Evolutionary conservation across 2,329 filamentous ascomycete species (phyloP), one percentile per base, ranked within the genome.

Genomic region (Paecilomyces niveus): DNA sequence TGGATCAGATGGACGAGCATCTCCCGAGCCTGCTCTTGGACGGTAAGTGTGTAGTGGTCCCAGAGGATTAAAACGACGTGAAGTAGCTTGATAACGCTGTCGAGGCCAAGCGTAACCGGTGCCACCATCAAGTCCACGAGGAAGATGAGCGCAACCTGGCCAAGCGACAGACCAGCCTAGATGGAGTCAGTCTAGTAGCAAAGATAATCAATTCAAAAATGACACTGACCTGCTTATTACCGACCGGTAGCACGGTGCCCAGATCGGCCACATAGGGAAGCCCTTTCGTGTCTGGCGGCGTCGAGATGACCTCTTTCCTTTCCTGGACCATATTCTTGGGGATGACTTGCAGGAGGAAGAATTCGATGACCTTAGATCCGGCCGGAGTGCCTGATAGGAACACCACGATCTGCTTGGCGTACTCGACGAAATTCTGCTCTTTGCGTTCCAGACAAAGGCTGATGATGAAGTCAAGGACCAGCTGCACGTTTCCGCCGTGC

Each of bases 1-100:
- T 99, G 94, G 53, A 99, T 95, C 18, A 99, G 82, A 77, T 99
- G 94, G 1, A 99, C 92, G 15, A 99, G 83, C 92, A 99, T 96
- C 74, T 99, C 94, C 54, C 92, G 86, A 31, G 95, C 92, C 73
- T 99, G 93, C 65, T 97, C 94, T 72, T 97, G 93, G 1, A 99
- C 94, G 10, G 97, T 84, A 2, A 90, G 86, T 1, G 90, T 96
- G 68, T 99, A 97, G 68, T 97, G 93, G 71, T 99, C 95, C 94
- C 94, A 99, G 1, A 97, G 83, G 3, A 97, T 91, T 11, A 93
- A 87, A 4, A 97, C 88, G 8, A 96, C 90, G 72, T 99, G 94
- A 13, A 99, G 79, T 21, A 99, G 79, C 26, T 96, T 83, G 1
- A 93, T 91, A 2, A 97, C 84, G 65, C 89, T 89, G 53, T 96